Base-by-base conservation (phyloP, 306 rosid species). In the Vicia villosa region DNA sequence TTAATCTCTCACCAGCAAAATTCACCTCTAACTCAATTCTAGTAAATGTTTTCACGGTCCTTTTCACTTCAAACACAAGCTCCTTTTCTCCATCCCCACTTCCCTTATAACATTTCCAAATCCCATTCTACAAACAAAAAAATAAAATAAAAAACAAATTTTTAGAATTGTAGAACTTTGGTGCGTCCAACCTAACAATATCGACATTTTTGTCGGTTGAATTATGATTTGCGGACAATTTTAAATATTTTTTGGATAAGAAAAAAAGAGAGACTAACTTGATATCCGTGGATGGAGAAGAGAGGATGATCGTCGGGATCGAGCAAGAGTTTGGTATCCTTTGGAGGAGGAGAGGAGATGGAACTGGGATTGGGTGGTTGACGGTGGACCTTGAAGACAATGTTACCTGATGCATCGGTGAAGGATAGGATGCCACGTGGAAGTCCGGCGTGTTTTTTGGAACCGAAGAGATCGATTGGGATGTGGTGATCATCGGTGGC, bases 81-180 rank as follows among this genome's bases (percentile, higher is more conserved):
- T 86, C 85, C 61, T 59, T 72, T 1, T 69, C 71, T 41, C 34
- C 73, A 60, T 69, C 75, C 2, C 52, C 75, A 3, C 52, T 82
- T 60, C 90, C 97, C 69, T 75, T 87, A 3, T 76, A 90, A 69
- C 97, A 91, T 73, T 81, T 79, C 98, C 98, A 94, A 70, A 52
- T 72, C 24, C 93, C 92, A 52, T 69, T 75, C 97, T 94, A 82
- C 60, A 78, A 65, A 70, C 1, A 21, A 3, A 6, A 52, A 52
- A 51, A 8, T 8, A 11, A 19, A 17, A 50, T 17, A 8, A 49
- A 42, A 13, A 43, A 3, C 3, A 0, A 5, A 24, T n/a, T n/a
- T n/a, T n/a, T n/a, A n/a, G n/a, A n/a, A n/a, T n/a, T n/a, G n/a
- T n/a, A n/a, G n/a, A n/a, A n/a, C n/a, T n/a, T n/a, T n/a, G n/a